Conservation (phyloP, 75 land plant species). For the Adiantum capillusveneris region DNA sequence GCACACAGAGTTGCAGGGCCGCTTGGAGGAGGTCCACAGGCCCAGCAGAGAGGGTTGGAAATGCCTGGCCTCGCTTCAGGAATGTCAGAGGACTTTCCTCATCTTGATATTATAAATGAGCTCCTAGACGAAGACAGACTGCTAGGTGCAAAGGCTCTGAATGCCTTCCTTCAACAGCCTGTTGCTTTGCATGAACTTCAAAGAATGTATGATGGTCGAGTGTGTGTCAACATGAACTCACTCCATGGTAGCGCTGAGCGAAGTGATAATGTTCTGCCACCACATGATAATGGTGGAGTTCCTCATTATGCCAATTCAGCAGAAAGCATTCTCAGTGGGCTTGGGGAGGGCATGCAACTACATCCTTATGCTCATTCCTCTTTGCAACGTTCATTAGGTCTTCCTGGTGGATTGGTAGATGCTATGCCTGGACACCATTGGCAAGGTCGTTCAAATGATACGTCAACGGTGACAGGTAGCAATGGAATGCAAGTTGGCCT, state of each 20-base stretch:
- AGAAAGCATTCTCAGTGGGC: neutral
- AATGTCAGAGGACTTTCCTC: slow-evolving; percentile 75
- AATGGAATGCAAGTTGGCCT: slow-evolving; percentile 19
- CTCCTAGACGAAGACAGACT: slow-evolving; percentile 74
- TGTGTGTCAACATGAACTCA: neutral
- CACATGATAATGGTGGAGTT: slow-evolving; percentile 10
- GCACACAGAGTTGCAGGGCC: neutral
- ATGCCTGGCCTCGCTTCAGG: slow-evolving; percentile 6
- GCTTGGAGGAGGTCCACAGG: neutral
- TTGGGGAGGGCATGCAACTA: slow-evolving; percentile 25
- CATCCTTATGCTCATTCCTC: slow-evolving; percentile 16
- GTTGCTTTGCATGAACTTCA: slow-evolving; percentile 23
- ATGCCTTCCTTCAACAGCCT: slow-evolving; percentile 31
- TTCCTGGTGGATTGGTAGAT: slow-evolving; percentile 21
- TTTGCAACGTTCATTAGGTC: slow-evolving; percentile 12
- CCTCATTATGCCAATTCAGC: slow-evolving; percentile 2
- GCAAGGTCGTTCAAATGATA: slow-evolving; percentile 17
- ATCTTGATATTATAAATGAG: slow-evolving; percentile 89
- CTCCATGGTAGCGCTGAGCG: slow-evolving; percentile 12
- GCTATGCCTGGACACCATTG: slow-evolving; percentile 22
- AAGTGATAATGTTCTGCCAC: slow-evolving; percentile 8
- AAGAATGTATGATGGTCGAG: slow-evolving; percentile 2
- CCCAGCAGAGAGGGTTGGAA: neutral
- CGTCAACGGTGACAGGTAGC: slow-evolving; percentile 11
- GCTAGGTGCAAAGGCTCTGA: slow-evolving; percentile 21